These are phyloP conservation scores for Medicago truncatula DNA, from an alignment of 306 rosid species.

Conservation along the genomic window DNA sequence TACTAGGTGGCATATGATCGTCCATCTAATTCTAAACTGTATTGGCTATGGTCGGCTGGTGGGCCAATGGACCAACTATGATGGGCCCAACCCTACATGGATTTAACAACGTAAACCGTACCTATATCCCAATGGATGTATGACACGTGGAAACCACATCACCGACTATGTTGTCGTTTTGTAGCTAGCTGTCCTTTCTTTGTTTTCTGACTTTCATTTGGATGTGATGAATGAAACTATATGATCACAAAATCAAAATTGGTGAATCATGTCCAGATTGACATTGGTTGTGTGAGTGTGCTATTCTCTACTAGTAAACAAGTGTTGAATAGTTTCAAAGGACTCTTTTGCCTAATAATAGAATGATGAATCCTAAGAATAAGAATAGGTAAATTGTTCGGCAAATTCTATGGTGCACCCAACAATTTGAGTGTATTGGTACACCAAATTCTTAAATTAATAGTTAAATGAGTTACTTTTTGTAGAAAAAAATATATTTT, in stretches of 20 bases:
- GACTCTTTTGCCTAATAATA: slow-evolving; percentile 28
- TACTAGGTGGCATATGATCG: neutral
- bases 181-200: slow-evolving; percentile 19
- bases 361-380: slow-evolving; percentile 38
- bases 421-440: no score
- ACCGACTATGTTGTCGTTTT: slow-evolving; percentile 44
- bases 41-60: neutral
- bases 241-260: neutral
- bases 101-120: neutral
- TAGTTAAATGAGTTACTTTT: no score
- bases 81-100: slow-evolving; percentile 11
- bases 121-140: neutral
- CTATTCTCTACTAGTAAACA: neutral
- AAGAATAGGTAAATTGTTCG: neutral
- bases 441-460: no score
- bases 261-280: slow-evolving; percentile 31
- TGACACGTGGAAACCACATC: slow-evolving; percentile 41
- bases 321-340: neutral
- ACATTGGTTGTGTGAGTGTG: neutral
- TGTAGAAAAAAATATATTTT: no score
- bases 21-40: neutral
- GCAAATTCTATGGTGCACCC: no score
- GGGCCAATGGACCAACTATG: slow-evolving; percentile 31
- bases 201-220: slow-evolving; percentile 15
- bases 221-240: slow-evolving; percentile 34